These are phyloP conservation scores for Cytospora schulzeri DNA, from an alignment of 2,329 filamentous ascomycete species.

Conservation along the genomic window DNA sequence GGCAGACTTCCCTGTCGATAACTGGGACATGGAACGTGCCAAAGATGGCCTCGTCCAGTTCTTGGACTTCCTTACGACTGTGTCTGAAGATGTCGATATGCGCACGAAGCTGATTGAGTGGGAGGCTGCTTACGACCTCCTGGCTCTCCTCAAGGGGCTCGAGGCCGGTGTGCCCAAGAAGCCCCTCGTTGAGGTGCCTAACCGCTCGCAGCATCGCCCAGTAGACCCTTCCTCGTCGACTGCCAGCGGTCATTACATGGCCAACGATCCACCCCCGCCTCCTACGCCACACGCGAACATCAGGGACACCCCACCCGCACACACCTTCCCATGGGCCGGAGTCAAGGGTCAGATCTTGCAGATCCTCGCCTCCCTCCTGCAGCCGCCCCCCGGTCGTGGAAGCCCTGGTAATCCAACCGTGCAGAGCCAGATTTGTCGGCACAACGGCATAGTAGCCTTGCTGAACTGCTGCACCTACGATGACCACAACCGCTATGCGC, in stretches of 20 bases:
- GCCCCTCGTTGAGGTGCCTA: slow-evolving; percentile 57
- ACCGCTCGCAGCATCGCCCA: slow-evolving; percentile 42
- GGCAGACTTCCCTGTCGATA: slow-evolving; percentile 88
- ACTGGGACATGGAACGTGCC: slow-evolving; percentile 97
- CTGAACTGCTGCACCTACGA: slow-evolving; percentile 90
- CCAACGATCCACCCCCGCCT: slow-evolving; percentile 43
- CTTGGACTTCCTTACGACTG: slow-evolving; percentile 87
- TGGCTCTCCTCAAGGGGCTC: slow-evolving; percentile 82
- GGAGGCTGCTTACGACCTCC: slow-evolving; percentile 86
- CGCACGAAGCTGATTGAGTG: slow-evolving; percentile 86
- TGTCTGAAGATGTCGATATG: slow-evolving; percentile 82
- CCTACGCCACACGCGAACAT: slow-evolving; percentile 60
- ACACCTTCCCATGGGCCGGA: slow-evolving; percentile 68
- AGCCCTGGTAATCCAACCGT: slow-evolving; percentile 71
- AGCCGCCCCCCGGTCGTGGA: slow-evolving; percentile 68
- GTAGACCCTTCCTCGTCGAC: slow-evolving; percentile 35
- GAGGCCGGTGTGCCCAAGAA: slow-evolving; percentile 88
- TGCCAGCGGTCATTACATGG: slow-evolving; percentile 39
- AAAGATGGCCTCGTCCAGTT: slow-evolving; percentile 95
- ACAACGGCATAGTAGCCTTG: slow-evolving; percentile 84
- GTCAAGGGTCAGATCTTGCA: slow-evolving; percentile 92
- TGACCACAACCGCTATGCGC: slow-evolving; percentile 90
- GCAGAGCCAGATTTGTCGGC: slow-evolving; percentile 82
- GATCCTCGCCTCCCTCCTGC: slow-evolving; percentile 85
- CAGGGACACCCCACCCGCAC: slow-evolving; percentile 44